Evolutionary conservation across 345 rosid species (phyloP), one percentile per base, ranked within the genome.

Genomic region (Turnera subulata): DNA sequence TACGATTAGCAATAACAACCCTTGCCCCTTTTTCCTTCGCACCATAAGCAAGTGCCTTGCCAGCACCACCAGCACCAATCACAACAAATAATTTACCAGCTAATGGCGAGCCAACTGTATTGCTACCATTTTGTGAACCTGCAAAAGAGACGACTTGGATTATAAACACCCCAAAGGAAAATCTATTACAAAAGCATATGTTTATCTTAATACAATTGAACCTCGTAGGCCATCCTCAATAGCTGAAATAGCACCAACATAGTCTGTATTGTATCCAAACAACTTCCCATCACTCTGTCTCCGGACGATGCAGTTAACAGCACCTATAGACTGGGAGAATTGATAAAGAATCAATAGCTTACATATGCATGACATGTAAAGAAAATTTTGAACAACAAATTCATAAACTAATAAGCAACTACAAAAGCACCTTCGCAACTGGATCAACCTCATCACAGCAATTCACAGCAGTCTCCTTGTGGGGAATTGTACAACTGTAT

Each of bases 31-130:
- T 93, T 52, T 77, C 85, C 67, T 85, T 89, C 64, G 99, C 99
- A 64, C 97, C 97, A 63, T 78, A 93, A 65, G 89, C 97, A 67
- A 93, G 91, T 29, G 97, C 96, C 83, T 85, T 89, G 58, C 97
- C 94, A 58, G 97, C 91, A 65, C 97, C 96, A 46, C 99, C 97
- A 48, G 97, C 89, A 71, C 99, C 97, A 69, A 92, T 80, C 72
- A 89, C 91, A 49, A 86, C 91, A 60, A 93, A 85, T 59, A 85
- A 59, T 76, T 86, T 93, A 58, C 91, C 91, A 13, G 85, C 75
- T 62, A 93, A 80, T 50, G 88, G 88, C 29, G 86, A 84, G 52
- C 74, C 68, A 44, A 66, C 56, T 13, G 66, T 14, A 60, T 50
- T 55, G 63, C 67, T 61, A 62, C 46, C 39, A 58, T 70, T 65